Conservation (phyloP, 106 monocot genomes). For the Cymbidium sinense region DNA sequence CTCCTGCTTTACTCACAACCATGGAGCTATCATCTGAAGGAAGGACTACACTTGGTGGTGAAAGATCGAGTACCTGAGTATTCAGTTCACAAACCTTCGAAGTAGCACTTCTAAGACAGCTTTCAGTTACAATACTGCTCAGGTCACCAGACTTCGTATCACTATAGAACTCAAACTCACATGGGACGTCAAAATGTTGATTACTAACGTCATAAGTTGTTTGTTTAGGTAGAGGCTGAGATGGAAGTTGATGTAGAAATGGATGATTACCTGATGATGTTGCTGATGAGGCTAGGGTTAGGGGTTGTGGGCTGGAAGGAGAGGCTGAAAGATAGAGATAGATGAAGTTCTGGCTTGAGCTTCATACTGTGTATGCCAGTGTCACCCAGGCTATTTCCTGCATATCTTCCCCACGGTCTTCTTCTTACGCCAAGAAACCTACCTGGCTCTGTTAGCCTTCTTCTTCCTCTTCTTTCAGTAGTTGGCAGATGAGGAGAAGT, state of each 20-base stretch:
- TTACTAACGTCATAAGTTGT: not conserved
- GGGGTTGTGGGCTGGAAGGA: constrained; percentile 1
- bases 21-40: not conserved
- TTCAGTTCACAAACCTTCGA: not conserved
- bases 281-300: not conserved
- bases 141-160: constrained; percentile 38
- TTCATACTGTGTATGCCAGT: constrained; percentile 62
- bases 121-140: constrained; percentile 50
- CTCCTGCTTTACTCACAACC: not conserved
- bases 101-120: constrained; percentile 22
- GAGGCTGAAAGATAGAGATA: constrained; percentile 19
- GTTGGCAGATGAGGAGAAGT: not conserved
- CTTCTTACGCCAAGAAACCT: constrained; percentile 60
- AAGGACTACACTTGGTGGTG: not conserved
- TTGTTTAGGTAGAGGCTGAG: not conserved
- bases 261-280: not conserved
- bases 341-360: constrained; percentile 59
- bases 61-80: not conserved
- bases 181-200: not conserved
- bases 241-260: not conserved
- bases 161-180: constrained; percentile 20
- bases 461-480: constrained; percentile 40
- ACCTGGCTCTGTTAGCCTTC: constrained; percentile 42
- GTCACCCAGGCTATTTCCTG: constrained; percentile 61
- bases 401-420: constrained; percentile 60